A percentile compares a stretch with the other conserved stretches of the same genome.
Conservation (phyloP, 2,329 filamentous ascomycete species). For the Cladosporium sp. region DNA sequence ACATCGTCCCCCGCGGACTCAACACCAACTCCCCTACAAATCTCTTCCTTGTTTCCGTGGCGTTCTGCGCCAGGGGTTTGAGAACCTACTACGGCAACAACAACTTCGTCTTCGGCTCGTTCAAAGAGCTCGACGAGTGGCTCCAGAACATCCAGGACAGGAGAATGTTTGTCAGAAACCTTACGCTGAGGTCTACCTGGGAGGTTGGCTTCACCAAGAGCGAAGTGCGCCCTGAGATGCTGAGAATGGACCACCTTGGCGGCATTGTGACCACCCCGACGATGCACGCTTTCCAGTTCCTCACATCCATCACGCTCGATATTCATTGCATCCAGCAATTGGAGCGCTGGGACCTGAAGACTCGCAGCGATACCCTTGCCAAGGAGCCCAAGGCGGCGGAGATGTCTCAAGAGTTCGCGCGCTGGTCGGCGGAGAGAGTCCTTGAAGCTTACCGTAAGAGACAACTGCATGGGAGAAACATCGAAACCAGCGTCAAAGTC, state of each 20-base stretch:
- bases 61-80: not conserved
- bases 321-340: too few relatives aligned
- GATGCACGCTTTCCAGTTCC: not conserved
- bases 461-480: too few relatives aligned
- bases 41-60: constrained; percentile 1
- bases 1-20: not conserved
- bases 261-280: not conserved
- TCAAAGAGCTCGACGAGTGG: not conserved
- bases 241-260: not conserved
- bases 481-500: too few relatives aligned
- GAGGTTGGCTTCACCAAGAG: not conserved
- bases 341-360: too few relatives aligned
- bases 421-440: too few relatives aligned
- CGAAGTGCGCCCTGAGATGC: not conserved
- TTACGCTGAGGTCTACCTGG: not conserved
- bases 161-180: not conserved
- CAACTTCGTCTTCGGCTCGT: not conserved
- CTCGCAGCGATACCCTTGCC: too few relatives aligned
- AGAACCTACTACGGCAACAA: constrained; percentile 4
- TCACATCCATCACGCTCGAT: too few relatives aligned
- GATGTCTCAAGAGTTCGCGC: too few relatives aligned
- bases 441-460: too few relatives aligned
- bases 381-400: too few relatives aligned
- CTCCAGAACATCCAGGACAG: not conserved
- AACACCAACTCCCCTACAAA: constrained; percentile 5